phyloP scores from a whole-genome alignment of 208 protist species.

The Wallacemonas sp. region DNA sequence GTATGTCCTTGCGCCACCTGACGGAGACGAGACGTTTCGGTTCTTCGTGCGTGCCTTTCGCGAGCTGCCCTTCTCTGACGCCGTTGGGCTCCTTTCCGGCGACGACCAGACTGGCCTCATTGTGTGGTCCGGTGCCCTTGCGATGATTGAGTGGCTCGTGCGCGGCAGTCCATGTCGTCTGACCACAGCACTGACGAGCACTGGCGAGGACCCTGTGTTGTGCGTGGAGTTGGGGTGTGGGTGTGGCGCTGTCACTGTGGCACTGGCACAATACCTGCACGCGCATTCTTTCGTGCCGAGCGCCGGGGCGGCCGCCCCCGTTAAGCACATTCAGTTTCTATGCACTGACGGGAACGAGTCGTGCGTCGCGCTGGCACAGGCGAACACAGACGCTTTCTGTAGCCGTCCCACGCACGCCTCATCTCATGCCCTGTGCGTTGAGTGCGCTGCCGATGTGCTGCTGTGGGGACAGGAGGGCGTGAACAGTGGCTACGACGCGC shows the following conservation, averaged over 20 bases:
- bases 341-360: constrained; percentile 34
- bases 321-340: constrained; percentile 7
- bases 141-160: constrained; percentile 34
- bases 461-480: constrained; percentile 14
- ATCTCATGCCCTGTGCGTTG: not conserved
- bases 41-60: constrained; percentile 32
- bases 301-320: not conserved
- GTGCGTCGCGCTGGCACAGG: constrained; percentile 20
- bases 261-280: constrained; percentile 14
- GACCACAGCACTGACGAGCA: not conserved
- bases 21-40: constrained; percentile 6
- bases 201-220: not conserved
- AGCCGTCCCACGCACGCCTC: not conserved
- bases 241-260: constrained; percentile 26
- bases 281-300: not conserved
- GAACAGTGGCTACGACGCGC: not conserved
- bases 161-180: not conserved
- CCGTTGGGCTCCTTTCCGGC: constrained; percentile 25
- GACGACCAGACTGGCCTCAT: constrained; percentile 37
- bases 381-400: constrained; percentile 26
- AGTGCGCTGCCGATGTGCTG: constrained; percentile 14
- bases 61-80: constrained; percentile 31
- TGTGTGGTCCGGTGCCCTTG: constrained; percentile 34
- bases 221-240: constrained; percentile 36
- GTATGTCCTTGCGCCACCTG: constrained; percentile 9